Conservation (phyloP, 2,329 filamentous ascomycete species). For the Zopfia rhizophila region DNA sequence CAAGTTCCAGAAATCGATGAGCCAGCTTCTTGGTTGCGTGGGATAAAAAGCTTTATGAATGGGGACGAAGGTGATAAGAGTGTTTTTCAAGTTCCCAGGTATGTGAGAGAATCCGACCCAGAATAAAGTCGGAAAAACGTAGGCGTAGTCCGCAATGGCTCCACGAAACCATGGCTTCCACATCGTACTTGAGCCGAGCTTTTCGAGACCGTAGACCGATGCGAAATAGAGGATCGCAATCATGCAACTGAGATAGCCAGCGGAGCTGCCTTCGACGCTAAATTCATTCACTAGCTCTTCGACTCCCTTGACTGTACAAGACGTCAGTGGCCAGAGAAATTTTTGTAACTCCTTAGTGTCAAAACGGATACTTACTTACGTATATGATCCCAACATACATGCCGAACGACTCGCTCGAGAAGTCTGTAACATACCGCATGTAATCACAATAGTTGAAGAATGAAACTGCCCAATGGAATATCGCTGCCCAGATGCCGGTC, state of each 20-base stretch:
- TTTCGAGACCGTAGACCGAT: slow-evolving; percentile 62
- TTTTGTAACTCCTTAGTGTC: neutral
- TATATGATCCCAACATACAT: slow-evolving; percentile 68
- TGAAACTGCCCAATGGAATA: slow-evolving; percentile 67
- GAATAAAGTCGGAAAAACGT: slow-evolving; percentile 58
- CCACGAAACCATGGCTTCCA: slow-evolving; percentile 58
- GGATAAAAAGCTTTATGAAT: slow-evolving; percentile 60
- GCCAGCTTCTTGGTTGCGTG: slow-evolving; percentile 58
- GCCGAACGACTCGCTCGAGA: slow-evolving; percentile 64
- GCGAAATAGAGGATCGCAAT: slow-evolving; percentile 64
- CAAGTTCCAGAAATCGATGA: slow-evolving; percentile 65
- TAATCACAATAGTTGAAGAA: slow-evolving; percentile 66
- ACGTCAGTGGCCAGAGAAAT: slow-evolving; percentile 2
- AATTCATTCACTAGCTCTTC: slow-evolving; percentile 66
- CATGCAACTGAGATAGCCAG: slow-evolving; percentile 61
- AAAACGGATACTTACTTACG: slow-evolving; percentile 56
- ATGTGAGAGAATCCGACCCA: slow-evolving; percentile 67
- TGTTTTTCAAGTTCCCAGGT: slow-evolving; percentile 56
- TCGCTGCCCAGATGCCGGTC: slow-evolving; percentile 67
- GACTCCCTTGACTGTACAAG: slow-evolving; percentile 62
- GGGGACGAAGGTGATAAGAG: slow-evolving; percentile 56
- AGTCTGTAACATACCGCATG: slow-evolving; percentile 69
- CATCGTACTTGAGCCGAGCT: slow-evolving; percentile 57
- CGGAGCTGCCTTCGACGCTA: slow-evolving; percentile 49
- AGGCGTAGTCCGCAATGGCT: slow-evolving; percentile 64